Evolutionary conservation across 2,329 filamentous ascomycete species (phyloP).

Genomic region (Diaporthe vaccinii): DNA sequence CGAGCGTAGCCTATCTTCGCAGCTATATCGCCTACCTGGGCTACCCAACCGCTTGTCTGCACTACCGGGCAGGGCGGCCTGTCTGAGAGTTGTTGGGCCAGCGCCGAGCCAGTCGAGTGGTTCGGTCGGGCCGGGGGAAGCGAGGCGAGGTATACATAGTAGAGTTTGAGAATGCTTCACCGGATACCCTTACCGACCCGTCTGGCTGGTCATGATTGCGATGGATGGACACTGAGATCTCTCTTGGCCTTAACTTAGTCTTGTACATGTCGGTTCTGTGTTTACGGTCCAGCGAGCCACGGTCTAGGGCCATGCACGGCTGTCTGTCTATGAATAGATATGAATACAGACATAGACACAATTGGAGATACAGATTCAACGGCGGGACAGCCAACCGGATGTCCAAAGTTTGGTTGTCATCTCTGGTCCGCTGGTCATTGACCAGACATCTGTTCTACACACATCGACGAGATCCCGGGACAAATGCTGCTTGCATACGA

Average conservation of each 20-base stretch:
- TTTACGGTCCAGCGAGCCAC: neutral
- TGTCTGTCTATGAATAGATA: too few species aligned
- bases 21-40: neutral
- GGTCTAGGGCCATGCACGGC: neutral
- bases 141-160: neutral
- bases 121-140: slow-evolving; percentile 11
- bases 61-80: neutral
- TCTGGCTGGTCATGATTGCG: neutral
- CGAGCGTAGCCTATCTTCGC: neutral
- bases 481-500: neutral
- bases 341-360: neutral
- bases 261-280: neutral
- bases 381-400: neutral
- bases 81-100: neutral
- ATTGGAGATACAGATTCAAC: neutral
- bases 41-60: neutral
- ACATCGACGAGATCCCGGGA: neutral
- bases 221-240: slow-evolving; percentile 4
- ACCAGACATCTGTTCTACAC: neutral
- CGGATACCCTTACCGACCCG: neutral
- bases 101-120: slow-evolving; percentile 9
- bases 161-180: neutral
- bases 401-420: slow-evolving; percentile 7
- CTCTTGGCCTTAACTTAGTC: neutral
- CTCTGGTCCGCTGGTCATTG: neutral